Evolutionary conservation across 192 early-diverging fungal species (phyloP), one percentile per base, ranked within the genome.

Genomic region (Entomortierella lignicola): DNA sequence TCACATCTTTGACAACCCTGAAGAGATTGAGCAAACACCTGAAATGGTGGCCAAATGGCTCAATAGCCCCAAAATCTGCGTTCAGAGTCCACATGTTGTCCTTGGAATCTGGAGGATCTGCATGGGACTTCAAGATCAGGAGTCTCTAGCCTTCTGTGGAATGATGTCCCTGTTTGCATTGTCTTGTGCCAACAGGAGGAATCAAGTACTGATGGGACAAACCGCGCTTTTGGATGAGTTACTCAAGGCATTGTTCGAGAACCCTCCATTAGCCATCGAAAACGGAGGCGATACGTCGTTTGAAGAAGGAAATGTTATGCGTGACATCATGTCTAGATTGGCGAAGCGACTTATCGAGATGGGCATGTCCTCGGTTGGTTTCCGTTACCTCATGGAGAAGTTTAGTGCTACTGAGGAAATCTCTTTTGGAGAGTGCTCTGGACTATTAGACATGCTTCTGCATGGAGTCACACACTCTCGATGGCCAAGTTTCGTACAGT

Each of bases 401-500:
- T 86, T 88, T 71, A 77, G 83, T 27, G 77, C 70, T 2, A 60
- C 60, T 12, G 56, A 79, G 12, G 74, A 87, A n/a, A 74, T 83
- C 1, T 75, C 82, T 17, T 65, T 77, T 47, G 55, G 67, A 1
- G 79, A 84, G 20, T 68, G 58, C 44, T 74, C 82, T 23, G 72
- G 72, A 1, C 50, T 87, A 8, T 55, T 89, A 77, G 89, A 91
- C 30, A 80, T 87, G 54, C 59, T 91, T 11, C 60, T 90, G 6
- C 85, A 84, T 30, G 88, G 83, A 3, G 81, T 85, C 0, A 77
- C 82, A 29, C 82, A 80, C 32, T 86, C 87, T 56, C 66, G 87
- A 27, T 90, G 84, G 84, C 91, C 91, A 5, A 82, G 79, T 20
- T 92, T 91, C 57, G 75, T 91, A 23, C 88, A 90, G 34, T 89